Percentiles rank a stretch among this genome's conserved stretches.
These are phyloP conservation scores for Dothidotthia symphoricarpi DNA, from an alignment of 2,329 filamentous ascomycete genomes.

Conservation along the genomic window DNA sequence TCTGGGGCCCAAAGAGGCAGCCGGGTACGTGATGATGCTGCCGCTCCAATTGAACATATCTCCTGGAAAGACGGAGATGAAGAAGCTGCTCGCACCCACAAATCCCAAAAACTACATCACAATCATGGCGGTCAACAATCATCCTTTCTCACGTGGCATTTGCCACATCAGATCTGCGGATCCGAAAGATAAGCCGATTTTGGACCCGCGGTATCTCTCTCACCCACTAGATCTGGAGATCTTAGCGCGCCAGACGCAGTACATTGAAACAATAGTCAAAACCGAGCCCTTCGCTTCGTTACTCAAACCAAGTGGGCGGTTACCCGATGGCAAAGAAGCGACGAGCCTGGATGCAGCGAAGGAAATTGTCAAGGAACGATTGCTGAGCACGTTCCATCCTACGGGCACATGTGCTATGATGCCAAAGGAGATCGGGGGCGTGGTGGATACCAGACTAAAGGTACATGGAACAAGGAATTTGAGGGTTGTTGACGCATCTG, in stretches of 20 bases:
- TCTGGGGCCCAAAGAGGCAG: conserved; percentile 1
- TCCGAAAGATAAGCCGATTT: conserved; percentile 31
- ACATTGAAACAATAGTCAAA: conserved; percentile 29
- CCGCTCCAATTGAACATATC: conserved; percentile 10
- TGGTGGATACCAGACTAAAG: conserved; percentile 6
- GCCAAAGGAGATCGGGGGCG: conserved; percentile 3
- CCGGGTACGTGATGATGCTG: conserved; percentile 7
- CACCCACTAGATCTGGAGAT: conserved; percentile 46
- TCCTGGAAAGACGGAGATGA: conserved; percentile 9
- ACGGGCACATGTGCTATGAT: conserved; percentile 6
- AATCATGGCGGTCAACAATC: conserved; percentile 27
- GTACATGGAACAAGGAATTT: conserved; percentile 5
- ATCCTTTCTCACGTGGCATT: conserved; percentile 43
- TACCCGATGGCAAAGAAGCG: conserved; percentile 2
- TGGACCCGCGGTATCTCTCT: conserved; percentile 45
- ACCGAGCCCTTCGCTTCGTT: conserved; percentile 28
- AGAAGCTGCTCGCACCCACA: conserved; percentile 10
- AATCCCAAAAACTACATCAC: conserved; percentile 25
- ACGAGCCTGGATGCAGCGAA: conserved; percentile 1
- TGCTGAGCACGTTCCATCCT: conserved; percentile 3
- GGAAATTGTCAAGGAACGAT: conserved; percentile 3
- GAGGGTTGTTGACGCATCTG: conserved; percentile 7
- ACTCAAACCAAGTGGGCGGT: conserved; percentile 16
- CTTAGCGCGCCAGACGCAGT: conserved; percentile 32
- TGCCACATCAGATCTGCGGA: conserved; percentile 42